Base-by-base conservation (phyloP, 2,329 filamentous ascomycete genomes). In the Bipolaris victoriae region DNA sequence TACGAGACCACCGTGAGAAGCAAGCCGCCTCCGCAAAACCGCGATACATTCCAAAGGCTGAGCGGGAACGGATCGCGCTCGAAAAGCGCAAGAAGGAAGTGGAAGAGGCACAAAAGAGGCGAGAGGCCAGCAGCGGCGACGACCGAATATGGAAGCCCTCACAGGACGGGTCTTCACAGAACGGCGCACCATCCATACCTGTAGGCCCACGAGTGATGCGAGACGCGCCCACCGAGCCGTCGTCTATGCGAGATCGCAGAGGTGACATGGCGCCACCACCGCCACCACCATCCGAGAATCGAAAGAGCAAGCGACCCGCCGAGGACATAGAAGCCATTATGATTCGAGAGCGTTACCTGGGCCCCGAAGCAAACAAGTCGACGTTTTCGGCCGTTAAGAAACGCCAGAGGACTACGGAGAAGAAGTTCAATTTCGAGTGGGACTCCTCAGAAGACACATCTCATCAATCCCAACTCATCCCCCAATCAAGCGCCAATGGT, bases 371-470 rank as follows among this genome's bases (percentile, higher is more conserved):
- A 90, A 96, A 95, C 64, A 86, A 89, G 62, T 93, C 90, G 4
- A 96, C 86, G 36, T 97, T 98, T 72, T 96, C 92, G 0, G 93
- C 93, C 1, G 91, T 95, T 80, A 99, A 98, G 84, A 98, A 98
- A 82, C 86, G 94, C 55, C 90, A 91, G 80, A 85, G 94, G 60
- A 96, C 92, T 1, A 95, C 91, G 1, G 94, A 97, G 72, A 92
- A 93, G 78, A 98, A 99, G 76, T 99, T 99, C 81, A 99, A 97
- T 70, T 99, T 99, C 69, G 95, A 96, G 69, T 99, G 95, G 16
- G 16, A 16, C 1, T 16, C 16, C 16, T 16, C 16, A 16, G 16
- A 16, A 16, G 16, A 16, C 16, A 16, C 16, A 16, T 16, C 16
- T 16, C 16, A 16, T 16, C 16, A 16, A 16, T 16, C 16, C 16